phyloP scores from a whole-genome alignment of 306 rosid genomes.

The Fragaria iinumae region DNA sequence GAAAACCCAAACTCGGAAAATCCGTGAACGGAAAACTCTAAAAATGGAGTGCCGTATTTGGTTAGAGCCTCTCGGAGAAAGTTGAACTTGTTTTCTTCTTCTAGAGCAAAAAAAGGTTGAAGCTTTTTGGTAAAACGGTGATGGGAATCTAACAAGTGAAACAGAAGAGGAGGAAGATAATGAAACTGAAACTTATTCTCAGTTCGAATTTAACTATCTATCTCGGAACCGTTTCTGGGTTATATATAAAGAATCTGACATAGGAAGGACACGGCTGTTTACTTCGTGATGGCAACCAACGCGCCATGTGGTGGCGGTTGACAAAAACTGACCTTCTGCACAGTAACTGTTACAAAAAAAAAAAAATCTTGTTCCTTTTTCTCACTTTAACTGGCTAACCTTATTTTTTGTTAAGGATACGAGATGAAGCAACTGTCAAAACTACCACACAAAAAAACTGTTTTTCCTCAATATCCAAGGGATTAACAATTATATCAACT shows the following conservation, averaged over 20 bases:
- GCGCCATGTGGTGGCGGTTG: conserved; percentile 20
- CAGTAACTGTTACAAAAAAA: not conserved
- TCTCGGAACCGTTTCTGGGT: not conserved
- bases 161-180: not conserved
- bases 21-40: not conserved
- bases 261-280: not conserved
- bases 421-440: not conserved
- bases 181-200: not conserved
- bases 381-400: not conserved
- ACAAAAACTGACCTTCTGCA: not conserved
- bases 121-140: not conserved
- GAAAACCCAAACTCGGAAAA: not conserved
- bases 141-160: not conserved
- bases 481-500: too few relatives aligned
- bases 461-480: too few relatives aligned
- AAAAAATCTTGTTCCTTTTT: not conserved
- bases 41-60: conserved; percentile 1
- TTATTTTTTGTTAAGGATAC: not conserved
- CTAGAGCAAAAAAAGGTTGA: not conserved
- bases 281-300: not conserved
- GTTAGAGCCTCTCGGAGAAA: not conserved
- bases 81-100: not conserved
- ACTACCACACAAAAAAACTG: not conserved
- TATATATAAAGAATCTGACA: not conserved
- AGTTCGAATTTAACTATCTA: not conserved